These are phyloP conservation scores for Cardiospermum halicacabum DNA, from an alignment of 345 rosid genomes.

Conservation along the genomic window DNA sequence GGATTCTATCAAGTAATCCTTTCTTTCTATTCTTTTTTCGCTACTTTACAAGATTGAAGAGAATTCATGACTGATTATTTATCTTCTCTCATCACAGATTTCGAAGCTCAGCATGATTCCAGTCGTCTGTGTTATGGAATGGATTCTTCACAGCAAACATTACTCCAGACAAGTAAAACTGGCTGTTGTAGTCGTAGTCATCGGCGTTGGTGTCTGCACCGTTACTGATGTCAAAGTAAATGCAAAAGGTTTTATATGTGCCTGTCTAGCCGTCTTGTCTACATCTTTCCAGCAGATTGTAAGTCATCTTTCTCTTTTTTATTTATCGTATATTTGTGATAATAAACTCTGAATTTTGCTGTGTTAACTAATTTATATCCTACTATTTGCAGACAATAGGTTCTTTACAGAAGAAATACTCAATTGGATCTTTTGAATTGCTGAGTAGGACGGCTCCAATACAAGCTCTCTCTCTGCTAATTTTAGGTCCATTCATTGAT, in stretches of 20 bases:
- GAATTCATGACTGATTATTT: background rate
- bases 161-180: conserved; percentile 73
- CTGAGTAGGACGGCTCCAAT: conserved; percentile 94
- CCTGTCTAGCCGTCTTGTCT: conserved; percentile 72
- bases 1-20: conserved; percentile 75
- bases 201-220: conserved; percentile 93
- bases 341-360: background rate
- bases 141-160: conserved; percentile 83
- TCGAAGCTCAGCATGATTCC: conserved; percentile 98
- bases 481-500: conserved; percentile 81
- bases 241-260: conserved; percentile 86
- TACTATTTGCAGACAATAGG: conserved; percentile 64
- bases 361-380: background rate
- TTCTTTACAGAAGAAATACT: conserved; percentile 86
- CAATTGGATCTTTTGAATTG: conserved; percentile 87
- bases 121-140: conserved; percentile 89
- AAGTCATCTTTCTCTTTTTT: conserved; percentile 35
- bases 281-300: conserved; percentile 97
- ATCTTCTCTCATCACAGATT: conserved; percentile 39
- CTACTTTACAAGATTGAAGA: background rate
- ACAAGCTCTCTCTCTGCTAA: conserved; percentile 92
- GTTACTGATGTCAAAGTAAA: conserved; percentile 94
- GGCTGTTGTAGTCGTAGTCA: conserved; percentile 76
- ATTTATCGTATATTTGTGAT: background rate
- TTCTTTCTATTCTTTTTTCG: background rate